Evolutionary conservation across 108 stramenopile species (phyloP).

Genomic region (Cyclotella sp.): DNA sequence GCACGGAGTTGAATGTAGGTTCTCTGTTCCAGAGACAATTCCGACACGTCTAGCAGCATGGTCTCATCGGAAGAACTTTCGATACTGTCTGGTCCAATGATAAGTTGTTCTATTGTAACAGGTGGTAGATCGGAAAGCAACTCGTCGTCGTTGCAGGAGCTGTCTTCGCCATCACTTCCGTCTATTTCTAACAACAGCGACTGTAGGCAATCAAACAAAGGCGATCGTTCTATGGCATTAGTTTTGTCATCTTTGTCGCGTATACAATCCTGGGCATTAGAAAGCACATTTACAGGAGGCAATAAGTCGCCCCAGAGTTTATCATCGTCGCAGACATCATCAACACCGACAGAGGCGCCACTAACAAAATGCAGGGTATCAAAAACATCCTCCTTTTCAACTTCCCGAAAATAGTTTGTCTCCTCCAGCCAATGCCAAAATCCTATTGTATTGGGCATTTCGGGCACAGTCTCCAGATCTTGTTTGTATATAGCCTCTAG

Average conservation of each 20-base stretch:
- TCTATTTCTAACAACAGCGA: slow-evolving; percentile 71
- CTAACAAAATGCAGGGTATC: slow-evolving; percentile 16
- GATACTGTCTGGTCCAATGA: slow-evolving; percentile 19
- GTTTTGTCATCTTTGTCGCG: background rate
- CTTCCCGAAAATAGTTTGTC: slow-evolving; percentile 25
- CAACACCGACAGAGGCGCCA: background rate
- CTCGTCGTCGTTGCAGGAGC: slow-evolving; percentile 25
- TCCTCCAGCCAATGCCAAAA: slow-evolving; percentile 41
- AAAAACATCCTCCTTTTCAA: slow-evolving; percentile 28
- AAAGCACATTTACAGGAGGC: slow-evolving; percentile 4
- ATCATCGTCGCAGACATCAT: slow-evolving; percentile 15
- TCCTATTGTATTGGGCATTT: slow-evolving; percentile 31
- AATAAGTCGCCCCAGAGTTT: slow-evolving; percentile 21
- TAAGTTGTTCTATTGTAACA: slow-evolving; percentile 32
- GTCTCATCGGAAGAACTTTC: background rate
- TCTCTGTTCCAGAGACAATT: slow-evolving; percentile 49
- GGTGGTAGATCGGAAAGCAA: slow-evolving; percentile 23
- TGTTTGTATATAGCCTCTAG: slow-evolving; percentile 26
- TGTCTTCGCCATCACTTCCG: slow-evolving; percentile 38
- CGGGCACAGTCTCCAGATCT: slow-evolving; percentile 33
- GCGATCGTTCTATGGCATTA: slow-evolving; percentile 21
- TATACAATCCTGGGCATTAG: background rate
- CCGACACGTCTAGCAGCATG: slow-evolving; percentile 36
- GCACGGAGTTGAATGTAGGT: slow-evolving; percentile 50
- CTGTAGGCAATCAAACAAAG: slow-evolving; percentile 67